phyloP scores from a whole-genome alignment of 2,329 filamentous ascomycete genomes.

The Metarhizium humberi region DNA sequence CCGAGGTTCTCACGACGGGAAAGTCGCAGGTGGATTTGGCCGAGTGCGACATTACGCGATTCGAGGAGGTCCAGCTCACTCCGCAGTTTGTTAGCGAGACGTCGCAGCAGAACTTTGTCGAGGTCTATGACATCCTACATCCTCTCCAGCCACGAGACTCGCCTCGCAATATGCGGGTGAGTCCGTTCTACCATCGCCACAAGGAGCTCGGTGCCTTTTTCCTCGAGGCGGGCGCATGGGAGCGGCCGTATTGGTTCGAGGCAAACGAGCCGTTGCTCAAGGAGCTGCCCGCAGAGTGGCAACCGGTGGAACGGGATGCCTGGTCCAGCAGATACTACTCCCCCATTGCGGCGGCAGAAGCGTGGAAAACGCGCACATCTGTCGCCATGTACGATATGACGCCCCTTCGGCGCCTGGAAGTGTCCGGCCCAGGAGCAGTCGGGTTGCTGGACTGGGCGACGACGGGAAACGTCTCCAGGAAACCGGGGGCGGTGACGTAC shows the following conservation, averaged over 20 bases:
- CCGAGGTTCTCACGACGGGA: conserved; percentile 47
- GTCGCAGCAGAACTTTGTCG: conserved; percentile 50
- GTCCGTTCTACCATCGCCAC: conserved; percentile 47
- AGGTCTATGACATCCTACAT: conserved; percentile 57
- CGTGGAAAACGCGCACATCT: conserved; percentile 55
- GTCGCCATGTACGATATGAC: conserved; percentile 57
- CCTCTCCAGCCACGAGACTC: conserved; percentile 48
- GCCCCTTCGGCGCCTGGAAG: conserved; percentile 46
- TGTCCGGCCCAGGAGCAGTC: conserved; percentile 47
- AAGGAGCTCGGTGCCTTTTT: conserved; percentile 47
- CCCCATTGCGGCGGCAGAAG: conserved; percentile 48
- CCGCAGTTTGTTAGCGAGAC: conserved; percentile 49
- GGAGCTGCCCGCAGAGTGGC: conserved; percentile 43
- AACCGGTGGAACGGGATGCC: conserved; percentile 43
- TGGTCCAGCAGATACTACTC: conserved; percentile 52
- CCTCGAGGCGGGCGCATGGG: conserved; percentile 51
- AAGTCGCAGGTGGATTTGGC: conserved; percentile 45
- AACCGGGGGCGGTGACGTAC: conserved; percentile 42
- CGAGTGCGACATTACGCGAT: conserved; percentile 51
- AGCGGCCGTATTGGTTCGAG: conserved; percentile 54
- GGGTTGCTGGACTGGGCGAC: conserved; percentile 44
- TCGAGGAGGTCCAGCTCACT: conserved; percentile 51
- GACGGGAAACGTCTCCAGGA: conserved; percentile 37
- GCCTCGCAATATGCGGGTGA: conserved; percentile 48
- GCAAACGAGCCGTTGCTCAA: conserved; percentile 42